Base-by-base conservation (phyloP, 1,284 basidiomycete species). In the Quambalaria eucalypti region DNA sequence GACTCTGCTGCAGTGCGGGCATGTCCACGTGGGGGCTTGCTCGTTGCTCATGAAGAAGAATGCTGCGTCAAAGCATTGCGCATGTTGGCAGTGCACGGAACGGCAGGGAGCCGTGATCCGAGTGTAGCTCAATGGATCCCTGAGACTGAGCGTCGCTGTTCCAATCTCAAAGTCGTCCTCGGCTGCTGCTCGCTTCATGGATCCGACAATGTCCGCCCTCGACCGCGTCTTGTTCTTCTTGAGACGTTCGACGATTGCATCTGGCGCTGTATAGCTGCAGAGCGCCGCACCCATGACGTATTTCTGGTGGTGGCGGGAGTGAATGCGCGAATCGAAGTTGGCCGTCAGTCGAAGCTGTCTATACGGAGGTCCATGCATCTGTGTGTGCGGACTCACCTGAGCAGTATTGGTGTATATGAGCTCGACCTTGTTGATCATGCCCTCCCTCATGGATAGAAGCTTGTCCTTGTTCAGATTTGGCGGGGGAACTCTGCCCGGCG, bases 31-130 rank as follows among this genome's bases (percentile, higher is more conserved):
- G 0, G 95, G 95, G 4, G 92, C 93, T 77, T 90, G 87, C 69
- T 93, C 88, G 83, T 96, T 98, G 73, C 95, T 84, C 23, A 86
- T 87, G 68, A 87, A 90, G 89, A 92, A 98, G 50, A 87, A 90
- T 21, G 82, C 81, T 0, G 92, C 91, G 76, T 98, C 95, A 75
- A 98, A 99, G 77, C 95, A 99, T 70, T 95, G 90, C 2, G 88
- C 79, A 76, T 98, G 95, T 23, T 87, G 83, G 73, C 95, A 98
- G 60, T 82, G 79, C 12, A 79, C 81, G 0, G 93, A 92, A 16
- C 93, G 86, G 71, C 88, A 86, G 2, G 95, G 93, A 0, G 83
- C 87, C 28, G 77, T 80, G 56, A 99, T 86, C 10, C 92, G 87
- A 77, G 86, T 84, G 71, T 89, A 95, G 50, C 89, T 91, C 55